A percentile compares a stretch with the other conserved stretches of the same genome.
phyloP scores from a whole-genome alignment of 371 early-diverging fungal genomes.

The Vairimorpha necatrix region DNA sequence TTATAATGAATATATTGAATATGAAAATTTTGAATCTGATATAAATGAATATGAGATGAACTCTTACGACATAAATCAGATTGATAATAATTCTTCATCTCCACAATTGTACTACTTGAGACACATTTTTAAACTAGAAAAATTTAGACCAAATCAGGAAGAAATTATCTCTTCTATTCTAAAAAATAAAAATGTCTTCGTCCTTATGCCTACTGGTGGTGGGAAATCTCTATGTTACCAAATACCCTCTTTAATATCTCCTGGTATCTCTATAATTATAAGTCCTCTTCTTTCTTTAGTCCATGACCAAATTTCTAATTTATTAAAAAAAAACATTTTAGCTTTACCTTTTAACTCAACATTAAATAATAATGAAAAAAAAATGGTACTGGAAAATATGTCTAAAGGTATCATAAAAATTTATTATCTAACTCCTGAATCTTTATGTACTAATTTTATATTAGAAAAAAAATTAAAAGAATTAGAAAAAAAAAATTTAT shows the following conservation, averaged over 20 bases:
- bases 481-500: slow-evolving; percentile 20
- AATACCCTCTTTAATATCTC: slow-evolving; percentile 75
- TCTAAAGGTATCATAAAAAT: slow-evolving; percentile 66
- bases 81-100: background rate
- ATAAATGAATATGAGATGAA: background rate
- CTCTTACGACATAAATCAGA: background rate
- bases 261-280: slow-evolving; percentile 82
- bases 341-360: slow-evolving; percentile 69
- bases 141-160: slow-evolving; percentile 82
- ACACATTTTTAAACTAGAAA: slow-evolving; percentile 69
- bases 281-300: slow-evolving; percentile 91
- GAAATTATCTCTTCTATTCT: slow-evolving; percentile 84
- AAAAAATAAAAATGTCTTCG: slow-evolving; percentile 81
- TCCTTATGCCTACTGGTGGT: slow-evolving; percentile 98
- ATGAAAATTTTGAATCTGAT: background rate
- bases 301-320: slow-evolving; percentile 84
- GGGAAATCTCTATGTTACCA: slow-evolving; percentile 97
- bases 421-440: slow-evolving; percentile 89
- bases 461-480: slow-evolving; percentile 68
- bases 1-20: background rate
- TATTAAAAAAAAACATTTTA: slow-evolving; percentile 72
- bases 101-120: slow-evolving; percentile 31
- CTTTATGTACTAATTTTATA: slow-evolving; percentile 71
- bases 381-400: slow-evolving; percentile 67
- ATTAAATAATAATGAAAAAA: slow-evolving; percentile 64